phyloP scores from a whole-genome alignment of 768 basidiomycete species.

The Lanmaoa pseudosensibilis region DNA sequence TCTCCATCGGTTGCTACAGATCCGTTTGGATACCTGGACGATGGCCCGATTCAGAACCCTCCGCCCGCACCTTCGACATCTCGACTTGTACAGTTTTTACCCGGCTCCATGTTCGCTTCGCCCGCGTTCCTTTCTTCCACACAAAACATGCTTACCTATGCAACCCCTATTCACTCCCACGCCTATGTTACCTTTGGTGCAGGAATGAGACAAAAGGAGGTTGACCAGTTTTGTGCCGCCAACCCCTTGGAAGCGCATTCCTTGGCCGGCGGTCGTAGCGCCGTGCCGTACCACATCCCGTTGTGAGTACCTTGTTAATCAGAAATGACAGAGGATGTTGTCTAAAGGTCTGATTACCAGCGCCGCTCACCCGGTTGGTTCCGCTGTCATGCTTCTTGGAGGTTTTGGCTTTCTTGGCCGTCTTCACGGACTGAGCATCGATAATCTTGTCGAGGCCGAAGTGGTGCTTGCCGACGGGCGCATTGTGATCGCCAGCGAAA shows the following conservation, averaged over 20 bases:
- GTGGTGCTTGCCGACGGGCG: conserved; percentile 88
- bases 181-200: conserved; percentile 87
- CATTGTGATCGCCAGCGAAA: conserved; percentile 76
- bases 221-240: conserved; percentile 73
- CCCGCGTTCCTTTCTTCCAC: conserved; percentile 35
- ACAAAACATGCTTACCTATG: conserved; percentile 46
- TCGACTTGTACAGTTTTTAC: conserved; percentile 20
- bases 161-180: conserved; percentile 62
- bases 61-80: conserved; percentile 23
- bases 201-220: conserved; percentile 80
- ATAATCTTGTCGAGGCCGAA: conserved; percentile 89
- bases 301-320: conserved; percentile 48
- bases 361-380: conserved; percentile 77
- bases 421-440: conserved; percentile 81
- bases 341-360: conserved; percentile 37
- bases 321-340: neutral
- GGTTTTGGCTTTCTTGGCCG: conserved; percentile 90
- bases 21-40: conserved; percentile 63
- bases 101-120: conserved; percentile 37
- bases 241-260: conserved; percentile 64
- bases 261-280: conserved; percentile 46
- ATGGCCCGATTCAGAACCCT: conserved; percentile 32
- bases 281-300: conserved; percentile 78
- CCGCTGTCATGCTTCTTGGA: conserved; percentile 78
- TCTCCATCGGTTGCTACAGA: conserved; percentile 36